These are phyloP conservation scores for Thalassiosira hispida DNA, from an alignment of 352 stramenopile genomes.

Conservation along the genomic window DNA sequence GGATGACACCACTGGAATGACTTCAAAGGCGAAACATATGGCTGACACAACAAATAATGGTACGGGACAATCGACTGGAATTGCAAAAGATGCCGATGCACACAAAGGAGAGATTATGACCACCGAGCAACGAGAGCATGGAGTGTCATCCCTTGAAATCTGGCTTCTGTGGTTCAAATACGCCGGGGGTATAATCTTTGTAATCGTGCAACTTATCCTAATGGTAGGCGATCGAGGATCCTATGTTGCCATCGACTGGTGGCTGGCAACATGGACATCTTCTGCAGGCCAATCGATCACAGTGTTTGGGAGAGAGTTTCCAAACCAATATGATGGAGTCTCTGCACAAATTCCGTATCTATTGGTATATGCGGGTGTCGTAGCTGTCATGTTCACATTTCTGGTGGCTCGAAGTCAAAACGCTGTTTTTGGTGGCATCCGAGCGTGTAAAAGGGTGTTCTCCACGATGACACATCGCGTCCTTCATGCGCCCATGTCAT, in stretches of 20 bases:
- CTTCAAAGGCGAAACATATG: conserved; percentile 30
- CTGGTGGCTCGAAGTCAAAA: conserved; percentile 63
- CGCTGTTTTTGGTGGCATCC: conserved; percentile 66
- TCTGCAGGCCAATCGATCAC: conserved; percentile 45
- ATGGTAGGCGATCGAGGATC: conserved; percentile 76
- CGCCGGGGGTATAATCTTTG: conserved; percentile 73
- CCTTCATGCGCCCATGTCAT: conserved; percentile 70
- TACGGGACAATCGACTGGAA: conserved; percentile 1
- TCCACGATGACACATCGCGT: conserved; percentile 60
- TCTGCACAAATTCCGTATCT: conserved; percentile 72
- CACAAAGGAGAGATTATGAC: conserved; percentile 64
- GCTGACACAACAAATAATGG: conserved; percentile 27
- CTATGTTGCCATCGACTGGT: conserved; percentile 82
- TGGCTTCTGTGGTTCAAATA: conserved; percentile 82
- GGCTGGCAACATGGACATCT: conserved; percentile 78
- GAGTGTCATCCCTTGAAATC: conserved; percentile 70
- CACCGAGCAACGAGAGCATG: conserved; percentile 76
- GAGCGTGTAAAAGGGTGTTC: conserved; percentile 70
- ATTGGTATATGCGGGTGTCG: conserved; percentile 55
- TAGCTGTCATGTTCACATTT: conserved; percentile 56
- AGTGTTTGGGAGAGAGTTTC: conserved; percentile 63
- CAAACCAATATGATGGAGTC: conserved; percentile 65
- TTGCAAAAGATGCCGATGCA: conserved; percentile 11
- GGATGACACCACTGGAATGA: conserved; percentile 39
- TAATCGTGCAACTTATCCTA: conserved; percentile 63